These are phyloP conservation scores for Boletus barrowsii DNA, from an alignment of 768 basidiomycete genomes.

Conservation along the genomic window DNA sequence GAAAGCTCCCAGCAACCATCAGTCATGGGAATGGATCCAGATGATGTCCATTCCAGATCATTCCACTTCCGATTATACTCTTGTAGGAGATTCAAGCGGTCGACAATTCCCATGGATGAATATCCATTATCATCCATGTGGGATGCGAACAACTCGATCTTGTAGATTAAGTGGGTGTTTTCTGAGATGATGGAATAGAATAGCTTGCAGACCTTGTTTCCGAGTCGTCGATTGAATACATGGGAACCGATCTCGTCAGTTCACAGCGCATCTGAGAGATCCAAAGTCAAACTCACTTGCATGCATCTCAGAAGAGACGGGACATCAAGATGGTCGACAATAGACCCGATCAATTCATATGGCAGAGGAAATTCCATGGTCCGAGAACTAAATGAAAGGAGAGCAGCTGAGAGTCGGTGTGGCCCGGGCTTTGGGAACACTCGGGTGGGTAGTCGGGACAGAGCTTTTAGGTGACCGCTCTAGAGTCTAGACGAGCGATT, in stretches of 20 bases:
- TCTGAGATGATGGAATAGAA: conserved; percentile 25
- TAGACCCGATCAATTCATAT: conserved; percentile 24
- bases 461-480: too few species aligned
- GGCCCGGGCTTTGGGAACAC: too few species aligned
- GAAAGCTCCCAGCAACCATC: conserved; percentile 34
- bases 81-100: conserved; percentile 25
- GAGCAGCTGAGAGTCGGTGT: background rate
- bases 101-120: conserved; percentile 16
- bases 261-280: background rate
- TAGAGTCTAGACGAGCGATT: too few species aligned
- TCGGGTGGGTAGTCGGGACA: too few species aligned
- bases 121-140: conserved; percentile 24
- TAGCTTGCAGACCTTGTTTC: conserved; percentile 28
- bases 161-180: conserved; percentile 29
- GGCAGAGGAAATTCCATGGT: conserved; percentile 26
- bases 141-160: conserved; percentile 28
- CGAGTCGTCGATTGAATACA: background rate
- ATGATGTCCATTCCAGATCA: conserved; percentile 19
- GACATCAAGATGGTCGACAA: conserved; percentile 28
- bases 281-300: conserved; percentile 16
- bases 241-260: background rate
- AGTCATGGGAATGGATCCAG: conserved; percentile 10
- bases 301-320: conserved; percentile 26
- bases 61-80: conserved; percentile 32
- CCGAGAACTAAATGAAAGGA: background rate